These are phyloP conservation scores for Holtermanniella nyarrowii DNA, from an alignment of 768 basidiomycete species.

Conservation along the genomic window DNA sequence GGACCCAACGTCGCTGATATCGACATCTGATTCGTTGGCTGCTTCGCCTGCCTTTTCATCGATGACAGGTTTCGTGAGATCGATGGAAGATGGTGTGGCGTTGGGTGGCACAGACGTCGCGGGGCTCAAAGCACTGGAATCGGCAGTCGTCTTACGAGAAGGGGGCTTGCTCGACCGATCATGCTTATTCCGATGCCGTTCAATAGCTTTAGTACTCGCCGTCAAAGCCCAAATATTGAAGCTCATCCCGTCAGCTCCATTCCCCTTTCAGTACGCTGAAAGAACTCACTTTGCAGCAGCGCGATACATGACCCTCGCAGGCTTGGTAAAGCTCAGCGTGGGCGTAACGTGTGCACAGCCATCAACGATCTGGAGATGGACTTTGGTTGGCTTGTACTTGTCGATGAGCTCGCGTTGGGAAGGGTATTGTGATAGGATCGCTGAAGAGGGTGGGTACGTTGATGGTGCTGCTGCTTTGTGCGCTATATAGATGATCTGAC, in stretches of 20 bases:
- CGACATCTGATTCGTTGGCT: conserved; percentile 23
- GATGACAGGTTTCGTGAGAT: conserved; percentile 31
- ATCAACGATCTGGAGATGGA: conserved; percentile 38
- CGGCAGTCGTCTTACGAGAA: neutral
- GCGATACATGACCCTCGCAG: conserved; percentile 32
- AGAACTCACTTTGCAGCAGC: conserved; percentile 31
- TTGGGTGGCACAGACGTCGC: neutral
- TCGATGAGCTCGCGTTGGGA: conserved; percentile 24
- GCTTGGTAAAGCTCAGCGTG: conserved; percentile 28
- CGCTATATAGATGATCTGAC: conserved; percentile 29
- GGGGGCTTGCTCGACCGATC: too few species aligned
- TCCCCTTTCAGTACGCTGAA: neutral
- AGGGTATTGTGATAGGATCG: conserved; percentile 26
- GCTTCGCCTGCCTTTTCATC: conserved; percentile 11
- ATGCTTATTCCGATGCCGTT: conserved; percentile 5
- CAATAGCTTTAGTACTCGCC: conserved; percentile 28
- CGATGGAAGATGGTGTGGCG: conserved; percentile 12
- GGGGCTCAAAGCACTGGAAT: neutral
- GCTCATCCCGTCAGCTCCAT: conserved; percentile 13
- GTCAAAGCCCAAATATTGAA: conserved; percentile 38
- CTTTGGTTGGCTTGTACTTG: conserved; percentile 35
- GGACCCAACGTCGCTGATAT: conserved; percentile 21
- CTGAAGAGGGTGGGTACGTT: conserved; percentile 18
- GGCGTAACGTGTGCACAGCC: conserved; percentile 35
- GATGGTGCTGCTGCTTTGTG: conserved; percentile 36